Conservation (phyloP, 306 rosid genomes). For the Malus sylvestris region DNA sequence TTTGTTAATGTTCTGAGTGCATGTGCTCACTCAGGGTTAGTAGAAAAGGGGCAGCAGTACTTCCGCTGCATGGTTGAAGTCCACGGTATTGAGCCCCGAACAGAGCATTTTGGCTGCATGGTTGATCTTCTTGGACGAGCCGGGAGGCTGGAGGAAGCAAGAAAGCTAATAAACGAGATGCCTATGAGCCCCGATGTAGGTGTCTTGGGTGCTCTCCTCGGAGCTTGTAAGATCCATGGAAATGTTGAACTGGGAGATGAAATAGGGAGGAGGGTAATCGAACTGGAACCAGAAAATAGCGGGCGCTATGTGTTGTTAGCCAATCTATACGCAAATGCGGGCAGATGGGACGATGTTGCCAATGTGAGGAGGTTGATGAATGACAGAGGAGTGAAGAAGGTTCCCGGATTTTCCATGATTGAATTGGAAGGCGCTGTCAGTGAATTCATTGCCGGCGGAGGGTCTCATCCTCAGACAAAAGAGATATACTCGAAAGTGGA, state of each 20-base stretch:
- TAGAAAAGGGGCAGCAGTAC: slow-evolving; percentile 34
- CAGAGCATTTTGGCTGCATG: slow-evolving; percentile 59
- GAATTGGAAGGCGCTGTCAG: slow-evolving; percentile 49
- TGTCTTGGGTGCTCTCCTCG: slow-evolving; percentile 59
- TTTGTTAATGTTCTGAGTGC: slow-evolving; percentile 53
- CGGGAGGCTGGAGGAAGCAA: slow-evolving; percentile 49
- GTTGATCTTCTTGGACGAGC: slow-evolving; percentile 60
- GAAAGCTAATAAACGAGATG: slow-evolving; percentile 36
- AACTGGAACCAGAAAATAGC: slow-evolving; percentile 54
- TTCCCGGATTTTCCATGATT: slow-evolving; percentile 50
- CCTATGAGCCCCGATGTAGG: slow-evolving; percentile 50
- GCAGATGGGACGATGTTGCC: slow-evolving; percentile 57
- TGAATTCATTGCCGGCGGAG: slow-evolving; percentile 57
- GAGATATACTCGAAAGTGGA: slow-evolving; percentile 33
- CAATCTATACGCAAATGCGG: slow-evolving; percentile 46
- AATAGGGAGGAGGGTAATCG: slow-evolving; percentile 44
- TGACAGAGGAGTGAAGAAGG: slow-evolving; percentile 61
- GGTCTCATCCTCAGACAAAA: slow-evolving; percentile 36
- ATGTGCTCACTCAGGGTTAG: slow-evolving; percentile 57
- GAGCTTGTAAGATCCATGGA: slow-evolving; percentile 66
- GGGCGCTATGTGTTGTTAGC: slow-evolving; percentile 61
- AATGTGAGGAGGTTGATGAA: slow-evolving; percentile 47
- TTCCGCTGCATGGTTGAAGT: slow-evolving; percentile 32
- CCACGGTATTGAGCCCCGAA: slow-evolving; percentile 35
- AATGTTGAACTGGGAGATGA: slow-evolving; percentile 43